A percentile compares a stretch with the other conserved stretches of the same genome.
Evolutionary conservation across 495 filamentous ascomycete species (phyloP).

Genomic region (Hypoxylon crocopeplum): DNA sequence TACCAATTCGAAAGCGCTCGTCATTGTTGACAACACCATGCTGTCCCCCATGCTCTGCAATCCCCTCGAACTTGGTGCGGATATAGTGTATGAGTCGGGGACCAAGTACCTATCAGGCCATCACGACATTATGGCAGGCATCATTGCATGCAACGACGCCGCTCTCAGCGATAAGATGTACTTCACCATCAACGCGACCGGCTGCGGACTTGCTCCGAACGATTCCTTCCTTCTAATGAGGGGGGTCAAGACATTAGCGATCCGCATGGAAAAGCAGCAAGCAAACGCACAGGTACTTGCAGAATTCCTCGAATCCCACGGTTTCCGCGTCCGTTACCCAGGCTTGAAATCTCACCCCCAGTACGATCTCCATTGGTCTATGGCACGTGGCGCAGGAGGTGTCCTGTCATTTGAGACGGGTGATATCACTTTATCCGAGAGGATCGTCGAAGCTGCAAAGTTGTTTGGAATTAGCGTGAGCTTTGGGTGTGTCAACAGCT

Average conservation of each 20-base stretch:
- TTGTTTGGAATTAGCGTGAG: slow-evolving; percentile 95
- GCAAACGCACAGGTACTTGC: slow-evolving; percentile 88
- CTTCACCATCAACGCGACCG: slow-evolving; percentile 94
- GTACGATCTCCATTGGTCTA: slow-evolving; percentile 92
- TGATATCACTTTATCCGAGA: slow-evolving; percentile 77
- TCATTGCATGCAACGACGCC: slow-evolving; percentile 86
- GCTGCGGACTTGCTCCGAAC: slow-evolving; percentile 91
- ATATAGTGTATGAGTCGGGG: slow-evolving; percentile 95
- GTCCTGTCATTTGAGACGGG: slow-evolving; percentile 97
- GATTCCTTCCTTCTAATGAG: slow-evolving; percentile 95
- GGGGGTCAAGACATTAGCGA: slow-evolving; percentile 93
- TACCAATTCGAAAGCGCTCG: slow-evolving; percentile 79
- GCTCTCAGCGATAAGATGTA: slow-evolving; percentile 86
- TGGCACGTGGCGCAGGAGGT: slow-evolving; percentile 91
- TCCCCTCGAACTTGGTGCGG: slow-evolving; percentile 90
- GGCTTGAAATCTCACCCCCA: slow-evolving; percentile 94
- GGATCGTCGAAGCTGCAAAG: slow-evolving; percentile 90
- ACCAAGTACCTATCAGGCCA: slow-evolving; percentile 98
- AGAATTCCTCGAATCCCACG: slow-evolving; percentile 86
- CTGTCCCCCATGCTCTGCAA: slow-evolving; percentile 91
- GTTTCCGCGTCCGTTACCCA: slow-evolving; percentile 94
- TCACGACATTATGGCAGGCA: slow-evolving; percentile 98
- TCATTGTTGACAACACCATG: slow-evolving; percentile 98
- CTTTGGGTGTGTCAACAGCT: slow-evolving; percentile 96
- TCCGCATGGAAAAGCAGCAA: slow-evolving; percentile 98